Conservation (phyloP, 805 yeast genomes). For the Candida boleticola region DNA sequence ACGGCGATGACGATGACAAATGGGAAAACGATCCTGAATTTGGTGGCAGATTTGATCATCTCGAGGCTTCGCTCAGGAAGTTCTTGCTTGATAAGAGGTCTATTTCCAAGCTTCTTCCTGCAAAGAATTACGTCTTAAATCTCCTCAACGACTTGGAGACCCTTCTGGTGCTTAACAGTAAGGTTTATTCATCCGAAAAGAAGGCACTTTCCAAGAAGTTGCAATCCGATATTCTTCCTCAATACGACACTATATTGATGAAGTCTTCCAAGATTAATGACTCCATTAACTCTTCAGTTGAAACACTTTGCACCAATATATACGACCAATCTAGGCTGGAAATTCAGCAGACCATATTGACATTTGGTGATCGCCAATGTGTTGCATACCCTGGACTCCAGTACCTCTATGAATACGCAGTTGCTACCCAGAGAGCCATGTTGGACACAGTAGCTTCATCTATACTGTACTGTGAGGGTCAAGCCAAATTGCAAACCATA, state of each 20-base stretch:
- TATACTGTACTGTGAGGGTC: constrained; percentile 63
- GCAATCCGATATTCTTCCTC: constrained; percentile 54
- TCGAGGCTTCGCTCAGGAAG: constrained; percentile 81
- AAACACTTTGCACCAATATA: constrained; percentile 52
- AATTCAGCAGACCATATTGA: constrained; percentile 51
- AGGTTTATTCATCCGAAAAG: constrained; percentile 50
- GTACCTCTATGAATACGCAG: constrained; percentile 67
- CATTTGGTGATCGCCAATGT: constrained; percentile 50
- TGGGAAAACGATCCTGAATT: constrained; percentile 28
- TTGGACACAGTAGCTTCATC: constrained; percentile 61
- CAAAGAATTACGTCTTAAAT: constrained; percentile 79
- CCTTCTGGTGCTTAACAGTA: constrained; percentile 62
- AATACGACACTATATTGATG: constrained; percentile 51
- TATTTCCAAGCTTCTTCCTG: constrained; percentile 85
- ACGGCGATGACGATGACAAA: constrained; percentile 21
- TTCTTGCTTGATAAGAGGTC: constrained; percentile 89
- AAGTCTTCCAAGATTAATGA: constrained; percentile 57
- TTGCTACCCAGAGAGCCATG: constrained; percentile 64
- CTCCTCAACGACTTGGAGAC: constrained; percentile 61
- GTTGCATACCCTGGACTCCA: constrained; percentile 61
- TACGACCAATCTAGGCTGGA: constrained; percentile 59
- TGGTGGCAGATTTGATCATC: constrained; percentile 71
- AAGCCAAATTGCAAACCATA: constrained; percentile 62
- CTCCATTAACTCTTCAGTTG: constrained; percentile 60
- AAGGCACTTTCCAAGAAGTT: constrained; percentile 49